Base-by-base conservation (phyloP, 306 rosid species). In the Acacia confusa region DNA sequence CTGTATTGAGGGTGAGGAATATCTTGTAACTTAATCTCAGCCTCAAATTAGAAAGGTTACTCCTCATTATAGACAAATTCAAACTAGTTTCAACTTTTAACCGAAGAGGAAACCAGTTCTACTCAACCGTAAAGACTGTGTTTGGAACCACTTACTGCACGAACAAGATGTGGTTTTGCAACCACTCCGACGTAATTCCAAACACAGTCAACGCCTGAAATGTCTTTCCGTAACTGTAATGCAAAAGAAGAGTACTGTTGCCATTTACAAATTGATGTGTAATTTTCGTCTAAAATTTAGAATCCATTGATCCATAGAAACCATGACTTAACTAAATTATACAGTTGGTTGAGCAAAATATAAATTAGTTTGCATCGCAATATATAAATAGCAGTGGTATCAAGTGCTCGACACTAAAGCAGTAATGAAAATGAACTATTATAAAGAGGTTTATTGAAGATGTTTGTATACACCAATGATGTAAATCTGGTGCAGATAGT, bases 1-100 rank as follows among this genome's bases (percentile, higher is more conserved):
- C n/a, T 77, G 61, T 20, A 30, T 77, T 77, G 74, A 61, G 22
- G 50, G 81, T 78, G 45, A 30, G 36, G 48, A 8, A 45, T 69
- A 41, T 25, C 28, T 58, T 28, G 60, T 68, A 25, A 36, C 55
- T 53, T 78, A 9, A 68, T 15, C 28, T 78, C 41, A 8, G 17
- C 50, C 66, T 41, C 74, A 50, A 50, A 66, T 50, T 19, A 25
- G 19, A 63, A 25, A 25, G 6, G 6, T 43, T 60, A 30, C 61
- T 44, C 61, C 22, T 63, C 22, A 27, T 27, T 38, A 12, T 19
- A 9, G 25, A 19, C 73, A 16, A 30, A 61, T 34, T 72, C 14
- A 72, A 17, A 61, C 73, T 40, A 12, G 17, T 28, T 71, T 27
- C 13, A 14, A 28, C 19, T 19, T 70, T 41, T 19, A 53, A 55